These are phyloP conservation scores for Theileria luwenshuni DNA, from an alignment of 169 alveolate species.

Conservation along the genomic window DNA sequence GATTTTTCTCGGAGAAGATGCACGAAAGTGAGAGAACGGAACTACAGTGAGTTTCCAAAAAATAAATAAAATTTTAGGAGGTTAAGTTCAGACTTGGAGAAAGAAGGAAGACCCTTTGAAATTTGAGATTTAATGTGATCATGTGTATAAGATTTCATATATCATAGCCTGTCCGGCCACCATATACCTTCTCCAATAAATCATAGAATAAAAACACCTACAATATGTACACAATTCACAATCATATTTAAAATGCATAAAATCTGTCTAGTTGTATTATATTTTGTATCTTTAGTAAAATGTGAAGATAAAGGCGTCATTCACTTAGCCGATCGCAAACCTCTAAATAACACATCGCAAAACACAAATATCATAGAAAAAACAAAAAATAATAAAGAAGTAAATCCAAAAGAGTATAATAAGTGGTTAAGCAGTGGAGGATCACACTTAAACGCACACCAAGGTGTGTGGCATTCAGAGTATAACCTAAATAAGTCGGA, in stretches of 20 bases:
- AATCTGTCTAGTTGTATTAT: conserved; percentile 5
- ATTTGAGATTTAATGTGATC: background rate
- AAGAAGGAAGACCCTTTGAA: background rate
- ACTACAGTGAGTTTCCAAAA: background rate
- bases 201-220: background rate
- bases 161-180: too few species aligned
- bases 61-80: background rate
- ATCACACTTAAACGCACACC: background rate
- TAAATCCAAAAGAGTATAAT: too few species aligned
- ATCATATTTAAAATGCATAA: background rate
- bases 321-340: too few species aligned
- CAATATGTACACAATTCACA: background rate
- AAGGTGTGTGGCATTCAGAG: conserved; percentile 16
- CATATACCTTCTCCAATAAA: too few species aligned
- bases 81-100: background rate
- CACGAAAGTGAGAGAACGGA: conserved; percentile 9
- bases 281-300: conserved; percentile 10
- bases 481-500: background rate
- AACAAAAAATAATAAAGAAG: too few species aligned
- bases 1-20: background rate
- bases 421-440: too few species aligned
- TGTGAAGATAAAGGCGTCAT: background rate
- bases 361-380: too few species aligned
- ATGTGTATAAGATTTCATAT: background rate
- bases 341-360: too few species aligned